Conservation (phyloP, 2,329 filamentous ascomycete genomes). For the Claviceps pazoutovae region DNA sequence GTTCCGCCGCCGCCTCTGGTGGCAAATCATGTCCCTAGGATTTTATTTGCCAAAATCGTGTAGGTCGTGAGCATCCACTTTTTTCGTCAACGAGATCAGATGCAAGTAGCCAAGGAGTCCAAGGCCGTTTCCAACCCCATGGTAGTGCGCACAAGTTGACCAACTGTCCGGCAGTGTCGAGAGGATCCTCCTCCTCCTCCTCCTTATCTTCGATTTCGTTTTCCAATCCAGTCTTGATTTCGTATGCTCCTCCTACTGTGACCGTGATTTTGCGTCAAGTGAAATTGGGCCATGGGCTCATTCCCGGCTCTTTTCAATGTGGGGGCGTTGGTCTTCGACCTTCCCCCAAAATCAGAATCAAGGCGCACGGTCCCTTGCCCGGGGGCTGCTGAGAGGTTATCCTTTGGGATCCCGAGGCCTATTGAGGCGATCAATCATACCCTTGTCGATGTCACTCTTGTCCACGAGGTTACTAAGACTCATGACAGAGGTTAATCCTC, state of each 20-base stretch:
- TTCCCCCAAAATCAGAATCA: not conserved
- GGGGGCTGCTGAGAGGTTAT: not conserved
- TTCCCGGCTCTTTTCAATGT: not conserved
- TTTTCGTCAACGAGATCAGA: conserved; percentile 12
- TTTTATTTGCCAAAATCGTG: conserved; percentile 2
- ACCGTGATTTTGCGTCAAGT: not conserved
- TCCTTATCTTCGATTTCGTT: not conserved
- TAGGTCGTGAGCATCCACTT: conserved; percentile 2
- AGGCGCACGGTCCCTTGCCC: not conserved
- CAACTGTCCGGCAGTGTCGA: conserved; percentile 11
- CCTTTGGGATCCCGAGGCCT: conserved; percentile 15
- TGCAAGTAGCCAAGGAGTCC: not conserved
- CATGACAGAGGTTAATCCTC: conserved; percentile 30
- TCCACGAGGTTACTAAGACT: conserved; percentile 38
- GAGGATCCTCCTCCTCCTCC: not conserved
- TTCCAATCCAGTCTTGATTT: not conserved
- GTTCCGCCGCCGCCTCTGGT: conserved; percentile 2
- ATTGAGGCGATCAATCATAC: conserved; percentile 40
- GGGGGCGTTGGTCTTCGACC: not conserved
- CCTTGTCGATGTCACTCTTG: conserved; percentile 39
- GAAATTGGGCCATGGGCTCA: not conserved
- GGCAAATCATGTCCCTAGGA: conserved; percentile 1
- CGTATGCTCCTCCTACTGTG: not conserved
- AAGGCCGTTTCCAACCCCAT: not conserved
- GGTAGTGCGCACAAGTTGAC: conserved; percentile 3